These are phyloP conservation scores for Pythium oligandrum DNA, from an alignment of 352 stramenopile species.

Conservation along the genomic window DNA sequence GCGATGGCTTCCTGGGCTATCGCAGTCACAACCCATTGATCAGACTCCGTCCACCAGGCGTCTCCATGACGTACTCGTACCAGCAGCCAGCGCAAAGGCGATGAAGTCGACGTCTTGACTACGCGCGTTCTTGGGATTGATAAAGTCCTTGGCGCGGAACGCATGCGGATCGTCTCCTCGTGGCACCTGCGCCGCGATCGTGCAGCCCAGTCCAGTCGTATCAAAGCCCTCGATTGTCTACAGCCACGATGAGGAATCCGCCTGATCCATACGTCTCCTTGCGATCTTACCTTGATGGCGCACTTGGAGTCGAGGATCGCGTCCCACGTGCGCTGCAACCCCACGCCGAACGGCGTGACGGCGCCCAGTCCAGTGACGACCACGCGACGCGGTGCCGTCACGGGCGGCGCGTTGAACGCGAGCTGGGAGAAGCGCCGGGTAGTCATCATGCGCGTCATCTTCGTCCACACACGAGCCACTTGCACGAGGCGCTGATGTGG, in stretches of 20 bases:
- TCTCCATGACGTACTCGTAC: conserved; percentile 21
- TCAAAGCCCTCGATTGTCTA: conserved; percentile 51
- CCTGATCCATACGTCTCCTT: too few species aligned
- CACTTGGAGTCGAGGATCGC: conserved; percentile 72
- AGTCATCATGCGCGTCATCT: neutral
- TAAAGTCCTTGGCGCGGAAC: conserved; percentile 64
- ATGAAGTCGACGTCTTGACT: conserved; percentile 86
- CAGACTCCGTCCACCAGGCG: neutral
- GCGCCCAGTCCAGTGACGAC: conserved; percentile 90
- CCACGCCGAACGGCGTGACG: conserved; percentile 88
- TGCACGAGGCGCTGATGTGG: too few species aligned
- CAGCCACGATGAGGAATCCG: neutral
- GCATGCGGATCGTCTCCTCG: conserved; percentile 37
- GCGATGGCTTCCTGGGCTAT: conserved; percentile 76
- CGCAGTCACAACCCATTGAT: neutral
- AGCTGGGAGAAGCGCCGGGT: conserved; percentile 51
- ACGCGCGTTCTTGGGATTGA: conserved; percentile 62
- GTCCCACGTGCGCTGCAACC: conserved; percentile 78
- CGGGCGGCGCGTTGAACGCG: conserved; percentile 53
- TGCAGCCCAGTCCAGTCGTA: conserved; percentile 57
- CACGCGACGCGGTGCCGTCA: conserved; percentile 67
- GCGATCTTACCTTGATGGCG: conserved; percentile 48
- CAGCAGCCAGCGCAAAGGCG: conserved; percentile 74
- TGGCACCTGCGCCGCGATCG: conserved; percentile 69
- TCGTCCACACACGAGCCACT: too few species aligned